These are phyloP conservation scores for Lepidopterella palustris DNA, from an alignment of 495 filamentous ascomycete genomes.

Conservation along the genomic window DNA sequence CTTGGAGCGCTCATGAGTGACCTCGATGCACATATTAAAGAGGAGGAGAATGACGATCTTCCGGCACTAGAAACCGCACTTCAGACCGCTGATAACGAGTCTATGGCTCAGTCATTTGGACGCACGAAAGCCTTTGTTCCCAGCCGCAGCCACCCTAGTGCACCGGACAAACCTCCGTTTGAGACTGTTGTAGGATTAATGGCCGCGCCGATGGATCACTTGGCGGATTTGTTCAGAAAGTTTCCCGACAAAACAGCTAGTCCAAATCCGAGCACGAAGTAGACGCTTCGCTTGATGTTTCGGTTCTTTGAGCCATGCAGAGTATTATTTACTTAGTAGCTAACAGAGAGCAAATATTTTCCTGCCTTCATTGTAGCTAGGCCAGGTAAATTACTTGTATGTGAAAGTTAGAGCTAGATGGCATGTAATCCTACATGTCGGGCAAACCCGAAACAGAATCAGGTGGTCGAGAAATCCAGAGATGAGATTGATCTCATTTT, in stretches of 20 bases:
- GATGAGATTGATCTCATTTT: no score
- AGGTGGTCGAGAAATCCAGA: no score
- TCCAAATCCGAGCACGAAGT: conserved; percentile 15
- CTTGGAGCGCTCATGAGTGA: conserved; percentile 48
- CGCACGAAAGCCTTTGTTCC: conserved; percentile 58
- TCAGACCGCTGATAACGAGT: conserved; percentile 11
- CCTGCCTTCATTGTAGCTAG: no score
- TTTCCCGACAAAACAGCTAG: conserved; percentile 14
- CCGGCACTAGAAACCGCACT: conserved; percentile 49
- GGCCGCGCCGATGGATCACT: conserved; percentile 21
- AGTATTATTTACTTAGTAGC: no score
- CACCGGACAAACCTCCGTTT: conserved; percentile 25
- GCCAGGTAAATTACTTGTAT: no score
- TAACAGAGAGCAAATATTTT: no score
- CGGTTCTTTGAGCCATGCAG: no score
- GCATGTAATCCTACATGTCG: no score
- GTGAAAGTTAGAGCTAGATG: no score
- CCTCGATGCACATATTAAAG: conserved; percentile 52
- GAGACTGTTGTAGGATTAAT: conserved; percentile 23
- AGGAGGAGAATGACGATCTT: conserved; percentile 54
- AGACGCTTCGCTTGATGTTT: no score
- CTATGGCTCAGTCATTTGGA: conserved; percentile 47
- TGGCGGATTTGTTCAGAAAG: conserved; percentile 22
- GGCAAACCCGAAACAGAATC: no score
- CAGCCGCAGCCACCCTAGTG: conserved; percentile 48